These are phyloP conservation scores for Corynascus novoguineensis DNA, from an alignment of 495 filamentous ascomycete species.

Conservation along the genomic window DNA sequence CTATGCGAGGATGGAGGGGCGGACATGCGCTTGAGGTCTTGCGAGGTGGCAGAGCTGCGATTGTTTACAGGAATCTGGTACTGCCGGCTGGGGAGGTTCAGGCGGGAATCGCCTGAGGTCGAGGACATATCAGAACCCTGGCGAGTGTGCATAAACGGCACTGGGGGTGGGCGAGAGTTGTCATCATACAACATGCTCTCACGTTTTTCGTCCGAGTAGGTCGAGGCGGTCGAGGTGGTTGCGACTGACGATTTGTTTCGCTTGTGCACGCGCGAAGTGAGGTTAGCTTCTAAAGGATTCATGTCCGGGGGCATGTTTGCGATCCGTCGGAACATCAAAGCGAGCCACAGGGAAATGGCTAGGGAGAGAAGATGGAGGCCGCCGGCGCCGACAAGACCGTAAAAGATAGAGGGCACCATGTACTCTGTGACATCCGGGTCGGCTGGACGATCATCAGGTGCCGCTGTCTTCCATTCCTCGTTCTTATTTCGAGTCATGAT, in stretches of 20 bases:
- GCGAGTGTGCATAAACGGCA: slow-evolving; percentile 75
- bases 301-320: slow-evolving; percentile 76
- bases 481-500: slow-evolving; percentile 50
- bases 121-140: slow-evolving; percentile 50
- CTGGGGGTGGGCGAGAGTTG: slow-evolving; percentile 51
- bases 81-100: slow-evolving; percentile 46
- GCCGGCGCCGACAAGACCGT: slow-evolving; percentile 53
- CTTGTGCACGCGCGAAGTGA: slow-evolving; percentile 72
- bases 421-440: slow-evolving; percentile 42
- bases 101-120: slow-evolving; percentile 43
- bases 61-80: slow-evolving; percentile 43
- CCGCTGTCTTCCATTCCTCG: slow-evolving; percentile 56
- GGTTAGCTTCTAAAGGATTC: slow-evolving; percentile 82
- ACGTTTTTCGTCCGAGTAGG: slow-evolving; percentile 48
- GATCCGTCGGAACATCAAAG: slow-evolving; percentile 74
- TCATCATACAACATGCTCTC: slow-evolving; percentile 51
- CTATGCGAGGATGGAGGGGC: slow-evolving; percentile 27
- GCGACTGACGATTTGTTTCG: slow-evolving; percentile 67
- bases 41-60: slow-evolving; percentile 37
- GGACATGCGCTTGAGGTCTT: slow-evolving; percentile 41
- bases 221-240: slow-evolving; percentile 46
- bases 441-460: slow-evolving; percentile 34
- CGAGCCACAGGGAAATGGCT: slow-evolving; percentile 62
- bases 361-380: slow-evolving; percentile 67
- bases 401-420: slow-evolving; percentile 60